A percentile compares a stretch with the other conserved stretches of the same genome.
Evolutionary conservation across 352 stramenopile genomes (phyloP).

Genomic region (Phytophthora tentaculata): DNA sequence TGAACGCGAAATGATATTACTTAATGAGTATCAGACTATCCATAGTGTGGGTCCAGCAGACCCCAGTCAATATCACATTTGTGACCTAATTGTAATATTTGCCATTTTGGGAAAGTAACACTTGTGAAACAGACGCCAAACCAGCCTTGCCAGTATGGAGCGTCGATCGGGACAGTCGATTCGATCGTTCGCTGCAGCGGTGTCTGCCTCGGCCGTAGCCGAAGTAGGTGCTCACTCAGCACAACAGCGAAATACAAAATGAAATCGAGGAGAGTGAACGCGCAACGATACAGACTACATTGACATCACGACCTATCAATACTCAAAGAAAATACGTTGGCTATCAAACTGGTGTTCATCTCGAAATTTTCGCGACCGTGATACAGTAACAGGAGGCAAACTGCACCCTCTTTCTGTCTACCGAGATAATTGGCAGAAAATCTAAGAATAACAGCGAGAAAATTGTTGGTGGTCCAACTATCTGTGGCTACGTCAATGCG

Average conservation of each 20-base stretch:
- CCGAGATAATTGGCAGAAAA: slow-evolving; percentile 4
- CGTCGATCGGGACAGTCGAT: slow-evolving; percentile 7
- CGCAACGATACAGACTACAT: slow-evolving; percentile 14
- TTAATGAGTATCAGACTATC: slow-evolving; percentile 16
- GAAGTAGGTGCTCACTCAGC: background rate
- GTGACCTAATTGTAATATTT: slow-evolving; percentile 11
- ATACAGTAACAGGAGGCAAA: slow-evolving; percentile 14
- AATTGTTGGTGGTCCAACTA: slow-evolving; percentile 6
- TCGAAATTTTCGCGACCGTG: slow-evolving; percentile 4
- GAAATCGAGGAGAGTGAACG: slow-evolving; percentile 22
- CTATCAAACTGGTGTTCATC: slow-evolving; percentile 15
- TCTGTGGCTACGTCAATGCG: slow-evolving; percentile 13
- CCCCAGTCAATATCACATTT: background rate
- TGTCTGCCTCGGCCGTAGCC: too few species aligned
- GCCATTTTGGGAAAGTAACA: slow-evolving; percentile 1
- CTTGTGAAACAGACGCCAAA: background rate
- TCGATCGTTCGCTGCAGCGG: slow-evolving; percentile 7
- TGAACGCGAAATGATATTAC: too few species aligned
- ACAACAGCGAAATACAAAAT: background rate
- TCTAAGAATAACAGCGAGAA: slow-evolving; percentile 19
- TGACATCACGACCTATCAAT: slow-evolving; percentile 10
- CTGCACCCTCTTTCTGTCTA: slow-evolving; percentile 19
- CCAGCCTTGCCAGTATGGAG: background rate
- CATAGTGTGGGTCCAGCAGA: slow-evolving; percentile 7
- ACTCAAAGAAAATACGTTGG: slow-evolving; percentile 14